Evolutionary conservation across 2,329 filamentous ascomycete species (phyloP), one percentile per base, ranked within the genome.

Genomic region (Cercospora berteroae): DNA sequence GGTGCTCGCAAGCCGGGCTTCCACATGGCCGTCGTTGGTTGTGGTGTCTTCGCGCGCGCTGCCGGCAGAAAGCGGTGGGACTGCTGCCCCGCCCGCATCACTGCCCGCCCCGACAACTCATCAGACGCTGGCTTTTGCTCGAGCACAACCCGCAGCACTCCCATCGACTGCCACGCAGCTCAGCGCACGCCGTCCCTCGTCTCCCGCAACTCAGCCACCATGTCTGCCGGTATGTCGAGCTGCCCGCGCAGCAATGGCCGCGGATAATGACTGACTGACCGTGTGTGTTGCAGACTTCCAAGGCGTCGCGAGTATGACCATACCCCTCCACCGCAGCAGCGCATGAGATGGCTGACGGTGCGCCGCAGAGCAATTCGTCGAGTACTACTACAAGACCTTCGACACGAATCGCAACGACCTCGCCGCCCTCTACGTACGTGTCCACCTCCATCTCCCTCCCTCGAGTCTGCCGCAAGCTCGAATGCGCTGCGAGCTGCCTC

Each of bases 301-400:
- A 60, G 69, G 60, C 57, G 73, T 78, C 62, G 76, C 76, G 66
- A 76, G 75, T 76, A 72, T 63, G 76, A 67, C 56, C 27, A 50
- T 20, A 16, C 25, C 52, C 52, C 25, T 57, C 25, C 23, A 20
- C 25, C 16, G n/a, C 36, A 2, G 12, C 29, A 12, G 61, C 48
- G 18, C 12, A 27, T 25, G 60, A 60, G 23, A n/a, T 18, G 12
- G 33, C 69, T 69, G 31, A 70, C 58, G 9, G 5, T 10, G 13
- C 8, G 25, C 25, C n/a, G 12, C 78, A 97, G 94, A 90, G 80
- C 87, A 96, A 82, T 97, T 98, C 82, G 90, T 94, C 73, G 79
- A 89, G 69, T 94, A 90, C 85, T 98, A 97, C 88, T 97, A 97
- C 87, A 85, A 90, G 77, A 89, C 89, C 68, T 97, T 97, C 82